Conservation (phyloP, 2,329 filamentous ascomycete species). For the Fusarium fracticaudum region DNA sequence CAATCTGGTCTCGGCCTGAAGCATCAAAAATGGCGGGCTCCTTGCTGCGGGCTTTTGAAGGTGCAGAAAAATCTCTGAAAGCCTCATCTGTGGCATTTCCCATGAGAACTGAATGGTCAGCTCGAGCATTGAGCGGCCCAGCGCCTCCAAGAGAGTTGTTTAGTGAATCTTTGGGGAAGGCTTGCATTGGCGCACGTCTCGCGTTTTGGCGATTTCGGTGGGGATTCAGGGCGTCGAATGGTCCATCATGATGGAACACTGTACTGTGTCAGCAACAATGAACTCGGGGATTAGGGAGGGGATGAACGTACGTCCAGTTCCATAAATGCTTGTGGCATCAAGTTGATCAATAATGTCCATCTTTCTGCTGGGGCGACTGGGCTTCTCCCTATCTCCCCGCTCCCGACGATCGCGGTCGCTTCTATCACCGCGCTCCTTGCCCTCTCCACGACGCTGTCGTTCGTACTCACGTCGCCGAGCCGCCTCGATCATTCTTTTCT, state of each 20-base stretch:
- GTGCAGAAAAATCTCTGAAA: conserved; percentile 77
- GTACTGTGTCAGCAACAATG: conserved; percentile 11
- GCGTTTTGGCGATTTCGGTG: conserved; percentile 89
- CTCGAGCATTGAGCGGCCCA: conserved; percentile 81
- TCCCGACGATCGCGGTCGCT: conserved; percentile 37
- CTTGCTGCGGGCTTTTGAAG: conserved; percentile 47
- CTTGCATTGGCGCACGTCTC: conserved; percentile 90
- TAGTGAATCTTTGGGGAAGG: conserved; percentile 89
- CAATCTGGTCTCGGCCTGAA: conserved; percentile 70
- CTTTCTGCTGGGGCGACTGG: conserved; percentile 59
- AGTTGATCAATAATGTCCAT: conserved; percentile 96
- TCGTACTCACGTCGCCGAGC: conserved; percentile 44
- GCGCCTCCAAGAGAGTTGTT: conserved; percentile 93
- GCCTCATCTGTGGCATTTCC: conserved; percentile 83
- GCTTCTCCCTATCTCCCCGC: conserved; percentile 58
- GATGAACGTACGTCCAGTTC: conserved; percentile 78
- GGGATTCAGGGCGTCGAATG: conserved; percentile 95
- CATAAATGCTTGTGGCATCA: conserved; percentile 95
- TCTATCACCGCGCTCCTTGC: conserved; percentile 34
- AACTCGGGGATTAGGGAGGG: neutral
- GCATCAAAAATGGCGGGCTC: conserved; percentile 73
- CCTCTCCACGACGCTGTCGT: conserved; percentile 36
- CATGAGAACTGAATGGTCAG: conserved; percentile 89
- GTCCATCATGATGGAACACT: conserved; percentile 98
- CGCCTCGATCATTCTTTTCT: conserved; percentile 51